Base-by-base conservation (phyloP, 1,139 yeast genomes). In the Pichia sp. region DNA sequence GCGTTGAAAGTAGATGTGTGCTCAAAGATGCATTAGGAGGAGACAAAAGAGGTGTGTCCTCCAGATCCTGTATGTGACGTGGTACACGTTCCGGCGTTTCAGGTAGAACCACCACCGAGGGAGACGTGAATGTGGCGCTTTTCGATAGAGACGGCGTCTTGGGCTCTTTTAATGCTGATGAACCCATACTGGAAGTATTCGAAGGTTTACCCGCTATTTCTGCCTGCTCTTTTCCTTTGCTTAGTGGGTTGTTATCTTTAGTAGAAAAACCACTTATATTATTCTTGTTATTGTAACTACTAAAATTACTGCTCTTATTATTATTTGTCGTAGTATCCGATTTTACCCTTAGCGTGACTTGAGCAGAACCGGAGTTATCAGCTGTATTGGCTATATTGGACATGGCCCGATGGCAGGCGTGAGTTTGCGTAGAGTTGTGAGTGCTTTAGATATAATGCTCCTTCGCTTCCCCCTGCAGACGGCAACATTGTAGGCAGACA, bases 61-160 rank as follows among this genome's bases (percentile, higher is more conserved):
- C 69, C 7, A 55, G 16, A 11, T 63, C 59, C 8, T 58, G 54
- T n/a, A 61, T 46, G 44, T 59, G 62, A 16, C 62, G 64, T 32
- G 67, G 66, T 1, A 66, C 59, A 48, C 68, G 57, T 31, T 67
- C 70, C 11, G 71, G 71, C 10, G 71, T 67, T 49, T 61, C 59
- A 7, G 59, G 59, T 23, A 56, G 19, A 2, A 11, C 10, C 3
- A 44, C 26, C 5, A 36, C 50, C 1, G 52, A 40, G n/a, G 58
- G 58, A 2, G 59, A 54, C 1, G 38, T 8, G 19, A 56, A 56
- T 1, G 61, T 44, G 2, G 43, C 62, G 62, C 34, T 56, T 55
- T 49, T 59, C 1, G 61, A 41, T 52, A 64, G 54, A 2, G 62
- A 55, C 8, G 63, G 67, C 0, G 67, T 63, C 1, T 62, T 61